These are phyloP conservation scores for Epichloe scottii DNA, from an alignment of 2,329 filamentous ascomycete genomes.

Conservation along the genomic window DNA sequence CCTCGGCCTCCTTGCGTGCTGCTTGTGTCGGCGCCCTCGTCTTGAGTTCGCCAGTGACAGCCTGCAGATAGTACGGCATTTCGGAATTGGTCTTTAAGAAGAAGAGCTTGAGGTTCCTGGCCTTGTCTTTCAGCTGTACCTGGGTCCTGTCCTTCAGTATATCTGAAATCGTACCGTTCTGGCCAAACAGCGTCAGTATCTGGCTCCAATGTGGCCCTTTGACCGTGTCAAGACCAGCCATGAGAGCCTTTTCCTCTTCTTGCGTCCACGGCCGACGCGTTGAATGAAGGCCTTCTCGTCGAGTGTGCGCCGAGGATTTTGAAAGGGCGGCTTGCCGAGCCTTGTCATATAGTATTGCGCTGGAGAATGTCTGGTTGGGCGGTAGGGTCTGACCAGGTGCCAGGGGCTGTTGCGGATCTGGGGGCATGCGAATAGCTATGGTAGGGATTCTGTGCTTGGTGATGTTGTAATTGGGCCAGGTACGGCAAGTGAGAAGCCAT, in stretches of 20 bases:
- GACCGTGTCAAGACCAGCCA: constrained; percentile 77
- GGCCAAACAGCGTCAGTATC: constrained; percentile 73
- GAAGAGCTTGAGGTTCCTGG: constrained; percentile 78
- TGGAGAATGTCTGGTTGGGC: constrained; percentile 43
- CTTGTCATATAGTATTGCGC: constrained; percentile 43
- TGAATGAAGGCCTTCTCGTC: constrained; percentile 45
- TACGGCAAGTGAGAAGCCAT: constrained; percentile 24
- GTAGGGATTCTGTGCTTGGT: constrained; percentile 23
- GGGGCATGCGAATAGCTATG: constrained; percentile 22
- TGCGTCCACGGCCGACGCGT: constrained; percentile 73
- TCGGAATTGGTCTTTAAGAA: constrained; percentile 87
- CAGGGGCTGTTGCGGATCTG: constrained; percentile 20
- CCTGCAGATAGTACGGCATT: constrained; percentile 76
- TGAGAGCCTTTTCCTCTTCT: constrained; percentile 80
- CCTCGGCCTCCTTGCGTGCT: constrained; percentile 55
- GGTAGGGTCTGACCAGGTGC: constrained; percentile 30
- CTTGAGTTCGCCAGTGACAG: constrained; percentile 81
- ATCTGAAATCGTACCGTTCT: constrained; percentile 66
- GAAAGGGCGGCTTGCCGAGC: constrained; percentile 46
- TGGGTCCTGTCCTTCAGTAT: constrained; percentile 81
- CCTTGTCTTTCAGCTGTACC: constrained; percentile 87
- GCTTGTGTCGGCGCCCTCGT: constrained; percentile 67
- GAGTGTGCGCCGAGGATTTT: constrained; percentile 40
- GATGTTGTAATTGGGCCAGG: constrained; percentile 25
- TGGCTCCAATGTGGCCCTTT: constrained; percentile 91